Conservation (phyloP, 805 yeast genomes). For the Spathaspora passalidarum region DNA sequence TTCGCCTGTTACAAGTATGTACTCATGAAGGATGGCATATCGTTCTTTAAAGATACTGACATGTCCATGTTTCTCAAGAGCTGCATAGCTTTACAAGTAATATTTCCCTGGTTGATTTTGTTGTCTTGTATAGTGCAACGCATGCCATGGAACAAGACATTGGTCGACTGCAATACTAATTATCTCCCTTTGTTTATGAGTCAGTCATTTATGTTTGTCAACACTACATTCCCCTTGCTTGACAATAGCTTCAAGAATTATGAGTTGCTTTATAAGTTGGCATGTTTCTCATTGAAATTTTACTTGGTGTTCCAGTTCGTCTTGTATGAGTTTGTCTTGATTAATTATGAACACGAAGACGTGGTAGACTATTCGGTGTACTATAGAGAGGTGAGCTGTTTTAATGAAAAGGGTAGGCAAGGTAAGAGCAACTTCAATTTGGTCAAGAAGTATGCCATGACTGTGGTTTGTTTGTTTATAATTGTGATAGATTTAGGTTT, state of each 20-base stretch:
- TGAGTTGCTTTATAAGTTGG: slow-evolving; percentile 17
- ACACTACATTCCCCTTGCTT: slow-evolving; percentile 14
- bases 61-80: neutral
- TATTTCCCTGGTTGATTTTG: slow-evolving; percentile 13
- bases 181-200: slow-evolving; percentile 33
- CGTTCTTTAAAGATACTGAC: neutral
- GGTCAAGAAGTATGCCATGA: neutral
- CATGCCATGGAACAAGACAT: neutral
- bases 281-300: slow-evolving; percentile 27
- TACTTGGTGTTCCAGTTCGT: slow-evolving; percentile 32
- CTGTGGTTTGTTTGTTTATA: neutral
- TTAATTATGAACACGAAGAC: slow-evolving; percentile 11
- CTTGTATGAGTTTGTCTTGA: slow-evolving; percentile 24
- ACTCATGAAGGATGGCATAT: neutral
- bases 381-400: slow-evolving; percentile 4
- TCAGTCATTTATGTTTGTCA: slow-evolving; percentile 29
- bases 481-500: neutral
- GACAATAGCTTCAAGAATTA: neutral
- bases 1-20: slow-evolving; percentile 10
- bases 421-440: neutral
- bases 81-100: slow-evolving; percentile 10
- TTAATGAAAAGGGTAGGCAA: neutral
- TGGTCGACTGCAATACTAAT: slow-evolving; percentile 30
- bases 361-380: slow-evolving; percentile 10
- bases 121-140: slow-evolving; percentile 7